These are phyloP conservation scores for Dactylella cylindrospora DNA, from an alignment of 2,329 filamentous ascomycete species.

Conservation along the genomic window DNA sequence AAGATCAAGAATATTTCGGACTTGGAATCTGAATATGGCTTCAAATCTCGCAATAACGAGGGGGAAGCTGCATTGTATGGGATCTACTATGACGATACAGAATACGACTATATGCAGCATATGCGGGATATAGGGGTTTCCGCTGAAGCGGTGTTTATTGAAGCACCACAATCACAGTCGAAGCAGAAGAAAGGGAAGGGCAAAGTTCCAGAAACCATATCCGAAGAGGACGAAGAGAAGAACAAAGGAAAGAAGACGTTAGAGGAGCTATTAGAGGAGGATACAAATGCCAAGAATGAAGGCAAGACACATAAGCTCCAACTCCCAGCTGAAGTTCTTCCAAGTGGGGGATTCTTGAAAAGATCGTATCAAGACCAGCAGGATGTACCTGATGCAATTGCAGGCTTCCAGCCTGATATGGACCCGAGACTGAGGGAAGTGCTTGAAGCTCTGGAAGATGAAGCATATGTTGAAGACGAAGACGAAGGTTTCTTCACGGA, in stretches of 20 bases:
- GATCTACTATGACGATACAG: conserved; percentile 89
- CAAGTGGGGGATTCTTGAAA: conserved; percentile 75
- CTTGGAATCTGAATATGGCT: conserved; percentile 71
- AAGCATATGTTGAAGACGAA: conserved; percentile 45
- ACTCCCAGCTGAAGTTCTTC: conserved; percentile 70
- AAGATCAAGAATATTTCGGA: conserved; percentile 71
- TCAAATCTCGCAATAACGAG: conserved; percentile 77
- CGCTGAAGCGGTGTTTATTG: conserved; percentile 79
- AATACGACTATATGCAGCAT: conserved; percentile 99
- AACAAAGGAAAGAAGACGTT: conserved; percentile 70
- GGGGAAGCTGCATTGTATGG: conserved; percentile 94
- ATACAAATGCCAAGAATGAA: conserved; percentile 53
- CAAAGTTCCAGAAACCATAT: conserved; percentile 54
- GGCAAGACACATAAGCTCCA: conserved; percentile 51
- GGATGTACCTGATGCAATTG: conserved; percentile 83
- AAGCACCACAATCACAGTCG: conserved; percentile 62
- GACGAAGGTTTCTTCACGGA: conserved; percentile 74
- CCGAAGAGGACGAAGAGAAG: conserved; percentile 53
- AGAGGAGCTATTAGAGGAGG: conserved; percentile 74
- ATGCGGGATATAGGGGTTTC: conserved; percentile 76
- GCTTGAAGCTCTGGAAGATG: conserved; percentile 53
- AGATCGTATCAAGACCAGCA: conserved; percentile 89
- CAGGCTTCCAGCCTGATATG: conserved; percentile 97
- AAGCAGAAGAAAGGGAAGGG: conserved; percentile 62
- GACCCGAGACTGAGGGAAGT: conserved; percentile 66